Percentiles rank a stretch among this genome's conserved stretches.
Evolutionary conservation across 306 rosid species (phyloP).

Genomic region (Notholithocarpus densiflorus): DNA sequence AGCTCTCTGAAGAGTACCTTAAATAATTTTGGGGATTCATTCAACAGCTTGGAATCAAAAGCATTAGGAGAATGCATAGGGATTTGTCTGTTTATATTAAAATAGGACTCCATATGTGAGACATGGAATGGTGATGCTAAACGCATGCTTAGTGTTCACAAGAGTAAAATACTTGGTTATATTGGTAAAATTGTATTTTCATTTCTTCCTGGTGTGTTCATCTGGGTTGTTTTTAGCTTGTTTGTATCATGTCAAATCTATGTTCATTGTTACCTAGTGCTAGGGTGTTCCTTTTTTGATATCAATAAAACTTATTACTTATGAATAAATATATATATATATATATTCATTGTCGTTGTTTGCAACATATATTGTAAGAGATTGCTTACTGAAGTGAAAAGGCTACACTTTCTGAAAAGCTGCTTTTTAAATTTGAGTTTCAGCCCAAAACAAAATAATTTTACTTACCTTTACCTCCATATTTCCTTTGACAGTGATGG

Average conservation of each 20-base stretch:
- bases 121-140: background rate
- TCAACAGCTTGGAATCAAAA: background rate
- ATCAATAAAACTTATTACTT: too few relatives aligned
- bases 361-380: background rate
- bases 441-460: background rate
- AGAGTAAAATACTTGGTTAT: too few relatives aligned
- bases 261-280: background rate
- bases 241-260: background rate
- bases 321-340: too few relatives aligned
- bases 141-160: background rate
- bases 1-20: background rate
- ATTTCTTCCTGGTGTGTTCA: background rate
- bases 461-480: conserved; percentile 4
- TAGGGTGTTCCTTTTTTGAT: too few relatives aligned
- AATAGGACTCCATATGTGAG: background rate
- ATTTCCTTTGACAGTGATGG: conserved; percentile 56
- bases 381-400: background rate
- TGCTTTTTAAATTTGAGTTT: background rate
- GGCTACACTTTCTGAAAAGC: background rate
- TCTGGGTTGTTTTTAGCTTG: too few relatives aligned
- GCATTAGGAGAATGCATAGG: background rate
- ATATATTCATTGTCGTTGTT: background rate
- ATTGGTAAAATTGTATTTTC: background rate
- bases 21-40: background rate
- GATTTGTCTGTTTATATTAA: background rate